A percentile compares a stretch with the other conserved stretches of the same genome.
These are phyloP conservation scores for Plasmodium cynomolgi DNA, from an alignment of 169 alveolate genomes.

Conservation along the genomic window DNA sequence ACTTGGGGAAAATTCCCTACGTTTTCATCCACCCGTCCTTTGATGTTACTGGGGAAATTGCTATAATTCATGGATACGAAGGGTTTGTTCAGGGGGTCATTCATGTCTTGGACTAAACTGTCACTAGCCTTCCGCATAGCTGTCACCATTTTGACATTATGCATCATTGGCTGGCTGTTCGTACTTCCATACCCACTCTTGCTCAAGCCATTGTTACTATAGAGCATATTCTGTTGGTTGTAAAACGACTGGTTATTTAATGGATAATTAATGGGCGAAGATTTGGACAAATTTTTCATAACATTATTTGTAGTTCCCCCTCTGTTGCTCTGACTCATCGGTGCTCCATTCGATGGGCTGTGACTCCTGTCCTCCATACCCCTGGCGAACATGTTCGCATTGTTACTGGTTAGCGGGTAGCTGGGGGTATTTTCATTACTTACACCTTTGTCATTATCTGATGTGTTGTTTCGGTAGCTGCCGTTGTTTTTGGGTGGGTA, in stretches of 20 bases:
- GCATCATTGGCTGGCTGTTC: background rate
- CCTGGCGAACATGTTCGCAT: background rate
- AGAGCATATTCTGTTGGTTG: background rate
- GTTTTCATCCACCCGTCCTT: slow-evolving; percentile 5
- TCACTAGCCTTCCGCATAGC: background rate
- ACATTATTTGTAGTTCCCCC: background rate
- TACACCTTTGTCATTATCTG: slow-evolving; percentile 1
- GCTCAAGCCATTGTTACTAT: background rate
- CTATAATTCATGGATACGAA: background rate
- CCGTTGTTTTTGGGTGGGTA: background rate
- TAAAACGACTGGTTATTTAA: background rate
- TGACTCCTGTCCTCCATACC: background rate
- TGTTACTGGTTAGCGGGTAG: background rate
- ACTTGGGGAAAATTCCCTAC: background rate
- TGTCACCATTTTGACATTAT: background rate
- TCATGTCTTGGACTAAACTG: background rate
- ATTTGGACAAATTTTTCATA: background rate
- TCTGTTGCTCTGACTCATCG: background rate
- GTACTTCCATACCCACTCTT: background rate
- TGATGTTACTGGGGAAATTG: background rate
- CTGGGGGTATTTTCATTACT: slow-evolving; percentile 1
- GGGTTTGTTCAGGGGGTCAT: background rate
- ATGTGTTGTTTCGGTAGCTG: background rate
- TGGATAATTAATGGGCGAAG: slow-evolving; percentile 3
- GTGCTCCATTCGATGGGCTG: background rate